Base-by-base conservation (phyloP, 1,284 basidiomycete genomes). In the Xerocomus amazonicus region DNA sequence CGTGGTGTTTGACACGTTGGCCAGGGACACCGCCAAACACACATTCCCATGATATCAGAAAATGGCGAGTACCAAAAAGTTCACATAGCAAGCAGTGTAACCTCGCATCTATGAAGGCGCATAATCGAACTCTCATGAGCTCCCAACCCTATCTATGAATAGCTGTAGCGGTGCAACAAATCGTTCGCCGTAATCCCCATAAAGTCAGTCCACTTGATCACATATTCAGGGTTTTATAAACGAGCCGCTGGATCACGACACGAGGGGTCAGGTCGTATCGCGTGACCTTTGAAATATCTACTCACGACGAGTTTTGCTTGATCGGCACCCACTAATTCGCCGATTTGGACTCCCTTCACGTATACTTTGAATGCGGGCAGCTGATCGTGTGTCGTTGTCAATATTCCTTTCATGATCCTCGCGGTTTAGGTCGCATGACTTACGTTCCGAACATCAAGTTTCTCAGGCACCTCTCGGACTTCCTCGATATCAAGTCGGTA, bases 401-500 rank as follows among this genome's bases (percentile, higher is more conserved):
- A 35, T 43, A 43, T 29, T 38, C 43, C 27, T 33, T 59, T 56
- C 50, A 46, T 47, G 52, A 51, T 56, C 47, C 51, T 45, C 42
- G 36, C 43, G 26, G 35, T 27, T 26, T 27, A 9, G 47, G 27
- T 26, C 9, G 9, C 23, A 45, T 42, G 12, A 72, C 80, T 55
- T 62, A 84, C 82, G 46, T 86, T 85, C 60, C 80, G 79, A 70
- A 97, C 81, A 46, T 80, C 81, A 50, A 86, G 80, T 67, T 87
- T 86, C 61, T 80, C 68, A 8, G 76, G 66, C 51, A 84, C 77
- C 6, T 76, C 71, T 10, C 63, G 56, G 45, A 76, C 76, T 39
- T 70, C 77, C 63, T 92, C 90, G 44, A 88, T 80, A 67, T 92
- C 87, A 59, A 94, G 86, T 73, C 93, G 93, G 79, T 84, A 90